Evolutionary conservation across 345 rosid species (phyloP), one percentile per base, ranked within the genome.

Genomic region (Arabis alpina): DNA sequence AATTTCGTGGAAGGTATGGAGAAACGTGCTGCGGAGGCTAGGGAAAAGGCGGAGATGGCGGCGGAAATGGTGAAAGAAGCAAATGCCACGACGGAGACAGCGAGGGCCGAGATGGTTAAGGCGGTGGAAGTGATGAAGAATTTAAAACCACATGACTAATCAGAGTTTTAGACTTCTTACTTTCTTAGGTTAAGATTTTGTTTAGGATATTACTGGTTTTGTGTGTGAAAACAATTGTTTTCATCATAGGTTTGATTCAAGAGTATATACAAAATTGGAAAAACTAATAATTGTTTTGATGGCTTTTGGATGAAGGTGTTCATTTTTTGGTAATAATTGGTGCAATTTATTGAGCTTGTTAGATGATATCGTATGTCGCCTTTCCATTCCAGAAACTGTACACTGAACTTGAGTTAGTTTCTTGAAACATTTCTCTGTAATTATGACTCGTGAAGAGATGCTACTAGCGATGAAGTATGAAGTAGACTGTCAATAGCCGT

Each of bases 401-500:
- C n/a, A 37, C 67, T 47, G 68, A 48, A 51, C 36, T 36, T 49
- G 19, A 48, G 28, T 23, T 28, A 15, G 36, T 64, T 52, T 52
- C 28, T 12, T 67, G 10, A 30, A 19, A 8, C 36, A 24, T 44
- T 54, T 24, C 44, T 30, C 34, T 16, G 52, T 10, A 54, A 56
- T 15, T 15, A 23, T 36, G 44, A 36, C 9, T 32, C 25, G 42
- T 54, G 41, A 54, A 32, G 24, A 14, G 42, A 24, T 13, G 16
- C 23, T 39, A 34, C 10, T 27, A 9, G 28, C 39, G 27, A 28
- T 8, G 13, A 27, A 19, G 23, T 19, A 19, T 19, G 23, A 19
- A 19, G 36, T 50, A 65, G 39, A 66, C 83, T 87, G 49, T 86
- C 96, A 45, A 84, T 88, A 51, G 93, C 90, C 36, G 86, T 82